phyloP scores from a whole-genome alignment of 139 green algal species.

The Tetraselmis striata region DNA sequence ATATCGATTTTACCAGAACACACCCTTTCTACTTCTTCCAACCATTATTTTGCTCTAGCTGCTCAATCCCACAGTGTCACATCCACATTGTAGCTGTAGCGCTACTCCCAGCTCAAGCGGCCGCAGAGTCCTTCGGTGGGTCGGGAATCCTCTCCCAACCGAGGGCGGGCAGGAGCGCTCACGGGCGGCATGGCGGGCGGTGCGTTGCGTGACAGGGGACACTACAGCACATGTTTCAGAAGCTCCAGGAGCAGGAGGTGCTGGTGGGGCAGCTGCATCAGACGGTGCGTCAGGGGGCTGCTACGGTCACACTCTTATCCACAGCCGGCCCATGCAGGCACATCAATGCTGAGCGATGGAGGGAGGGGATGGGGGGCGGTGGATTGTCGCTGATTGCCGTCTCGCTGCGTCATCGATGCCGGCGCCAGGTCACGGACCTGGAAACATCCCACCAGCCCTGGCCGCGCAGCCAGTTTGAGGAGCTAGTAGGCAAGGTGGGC shows the following conservation, averaged over 20 bases:
- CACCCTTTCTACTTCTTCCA: too few relatives aligned
- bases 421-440: neutral
- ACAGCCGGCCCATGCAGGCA: neutral
- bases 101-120: too few relatives aligned
- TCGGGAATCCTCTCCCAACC: too few relatives aligned
- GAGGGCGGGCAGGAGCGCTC: too few relatives aligned
- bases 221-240: neutral
- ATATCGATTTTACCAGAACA: too few relatives aligned
- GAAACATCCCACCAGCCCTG: neutral
- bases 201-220: too few relatives aligned
- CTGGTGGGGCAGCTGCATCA: neutral
- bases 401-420: neutral
- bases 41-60: too few relatives aligned
- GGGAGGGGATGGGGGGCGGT: neutral
- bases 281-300: neutral
- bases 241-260: neutral
- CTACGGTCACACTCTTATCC: neutral
- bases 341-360: neutral
- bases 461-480: neutral
- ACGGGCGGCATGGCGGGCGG: too few relatives aligned
- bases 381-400: neutral
- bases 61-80: too few relatives aligned
- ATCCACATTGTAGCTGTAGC: too few relatives aligned
- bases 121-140: too few relatives aligned
- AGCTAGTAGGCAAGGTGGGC: neutral